phyloP scores from a whole-genome alignment of 306 rosid species.

The Mimosa bimucronata region DNA sequence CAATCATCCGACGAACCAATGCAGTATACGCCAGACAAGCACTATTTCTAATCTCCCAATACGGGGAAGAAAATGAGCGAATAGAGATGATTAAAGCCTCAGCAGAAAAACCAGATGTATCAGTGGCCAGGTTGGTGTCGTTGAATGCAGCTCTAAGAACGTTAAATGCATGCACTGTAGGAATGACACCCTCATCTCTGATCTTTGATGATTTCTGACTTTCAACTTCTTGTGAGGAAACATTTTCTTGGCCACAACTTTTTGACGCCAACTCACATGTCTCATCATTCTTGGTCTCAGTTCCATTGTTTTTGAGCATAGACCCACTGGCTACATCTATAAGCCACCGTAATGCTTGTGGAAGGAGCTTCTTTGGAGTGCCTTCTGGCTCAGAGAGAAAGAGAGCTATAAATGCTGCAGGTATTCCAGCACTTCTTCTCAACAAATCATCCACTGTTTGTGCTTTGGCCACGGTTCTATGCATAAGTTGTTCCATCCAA shows the following conservation, averaged over 20 bases:
- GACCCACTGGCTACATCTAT: constrained; percentile 79
- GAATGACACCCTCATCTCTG: constrained; percentile 95
- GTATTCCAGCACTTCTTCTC: constrained; percentile 99
- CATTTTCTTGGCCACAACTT: constrained; percentile 40
- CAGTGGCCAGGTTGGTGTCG: constrained; percentile 90
- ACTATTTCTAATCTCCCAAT: constrained; percentile 97
- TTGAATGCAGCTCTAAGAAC: constrained; percentile 90
- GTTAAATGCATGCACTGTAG: constrained; percentile 95
- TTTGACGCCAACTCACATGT: constrained; percentile 37
- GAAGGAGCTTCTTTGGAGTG: constrained; percentile 94
- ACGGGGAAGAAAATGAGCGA: constrained; percentile 86
- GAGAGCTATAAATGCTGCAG: constrained; percentile 90
- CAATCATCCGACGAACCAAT: constrained; percentile 90
- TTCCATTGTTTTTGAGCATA: constrained; percentile 55
- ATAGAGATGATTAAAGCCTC: constrained; percentile 84
- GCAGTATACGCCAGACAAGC: constrained; percentile 96
- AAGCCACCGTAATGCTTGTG: constrained; percentile 87
- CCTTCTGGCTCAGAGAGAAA: constrained; percentile 99
- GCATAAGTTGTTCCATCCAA: constrained; percentile 99
- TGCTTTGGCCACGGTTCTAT: constrained; percentile 83
- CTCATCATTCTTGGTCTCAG: constrained; percentile 46
- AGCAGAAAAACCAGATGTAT: constrained; percentile 94
- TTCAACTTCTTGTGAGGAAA: constrained; percentile 42
- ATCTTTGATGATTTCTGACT: constrained; percentile 64
- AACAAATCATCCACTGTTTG: constrained; percentile 89